Evolutionary conservation across 75 land plant genomes (phyloP).

Genomic region (Pinus taeda): DNA sequence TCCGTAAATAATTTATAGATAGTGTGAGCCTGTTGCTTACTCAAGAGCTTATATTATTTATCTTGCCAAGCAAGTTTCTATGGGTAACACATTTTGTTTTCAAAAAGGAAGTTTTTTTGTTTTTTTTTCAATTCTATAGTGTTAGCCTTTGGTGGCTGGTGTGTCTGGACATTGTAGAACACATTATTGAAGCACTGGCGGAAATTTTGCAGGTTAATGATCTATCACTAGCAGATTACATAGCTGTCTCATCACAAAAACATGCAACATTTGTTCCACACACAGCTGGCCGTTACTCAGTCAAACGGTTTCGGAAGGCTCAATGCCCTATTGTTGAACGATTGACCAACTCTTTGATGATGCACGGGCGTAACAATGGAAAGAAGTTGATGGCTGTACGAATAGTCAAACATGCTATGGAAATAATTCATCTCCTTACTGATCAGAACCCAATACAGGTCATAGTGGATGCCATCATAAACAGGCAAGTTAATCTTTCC

Average conservation of each 20-base stretch:
- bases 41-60: no score
- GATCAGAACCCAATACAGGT: conserved; percentile 75
- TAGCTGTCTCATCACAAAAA: conserved; percentile 44
- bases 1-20: no score
- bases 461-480: conserved; percentile 80
- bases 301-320: conserved; percentile 77
- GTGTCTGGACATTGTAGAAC: no score
- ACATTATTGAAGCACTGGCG: no score
- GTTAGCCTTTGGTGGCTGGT: no score
- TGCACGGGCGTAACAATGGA: conserved; percentile 83
- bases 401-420: conserved; percentile 79
- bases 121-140: no score
- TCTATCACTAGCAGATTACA: conserved; percentile 62
- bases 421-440: conserved; percentile 70
- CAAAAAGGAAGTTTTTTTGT: no score
- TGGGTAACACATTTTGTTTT: no score
- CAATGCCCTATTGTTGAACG: conserved; percentile 83
- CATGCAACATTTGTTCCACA: conserved; percentile 73
- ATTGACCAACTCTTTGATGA: conserved; percentile 79
- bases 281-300: conserved; percentile 77
- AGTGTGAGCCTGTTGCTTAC: no score
- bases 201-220: conserved; percentile 37
- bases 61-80: no score
- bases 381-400: conserved; percentile 81
- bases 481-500: conserved; percentile 37